Percentiles rank a stretch among this genome's conserved stretches.
These are phyloP conservation scores for Viscum album DNA, from an alignment of 177 flowering plant genomes.

Conservation along the genomic window DNA sequence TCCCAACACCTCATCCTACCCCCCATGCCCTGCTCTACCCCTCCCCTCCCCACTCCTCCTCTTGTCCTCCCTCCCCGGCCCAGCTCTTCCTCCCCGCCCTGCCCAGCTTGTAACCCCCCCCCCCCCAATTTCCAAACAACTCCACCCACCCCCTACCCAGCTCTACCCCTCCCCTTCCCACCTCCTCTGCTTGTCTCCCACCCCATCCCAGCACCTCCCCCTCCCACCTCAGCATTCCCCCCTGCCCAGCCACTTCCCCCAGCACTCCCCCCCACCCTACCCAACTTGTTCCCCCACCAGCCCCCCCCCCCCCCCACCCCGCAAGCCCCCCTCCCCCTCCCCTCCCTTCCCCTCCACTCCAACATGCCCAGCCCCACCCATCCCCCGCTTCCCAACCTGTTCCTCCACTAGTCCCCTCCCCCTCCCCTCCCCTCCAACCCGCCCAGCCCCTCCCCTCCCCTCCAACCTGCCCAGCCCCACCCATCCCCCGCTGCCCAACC, in stretches of 20 bases:
- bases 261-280: background rate
- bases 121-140: background rate
- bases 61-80: background rate
- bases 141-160: no score
- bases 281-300: background rate
- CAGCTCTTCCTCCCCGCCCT: background rate
- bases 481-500: background rate
- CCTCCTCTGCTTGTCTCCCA: no score
- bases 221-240: no score
- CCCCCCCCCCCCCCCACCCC: slow-evolving; percentile 4
- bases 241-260: no score
- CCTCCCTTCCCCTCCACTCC: background rate
- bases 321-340: background rate
- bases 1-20: background rate
- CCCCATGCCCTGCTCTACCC: background rate
- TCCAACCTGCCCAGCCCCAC: background rate
- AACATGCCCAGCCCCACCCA: background rate
- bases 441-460: background rate
- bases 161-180: no score
- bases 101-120: background rate
- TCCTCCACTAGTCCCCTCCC: background rate
- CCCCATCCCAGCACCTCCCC: no score
- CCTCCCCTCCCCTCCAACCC: background rate
- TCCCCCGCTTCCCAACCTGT: background rate
- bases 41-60: background rate